These are phyloP conservation scores for Glycyrrhiza uralensis DNA, from an alignment of 306 rosid genomes.

Conservation along the genomic window DNA sequence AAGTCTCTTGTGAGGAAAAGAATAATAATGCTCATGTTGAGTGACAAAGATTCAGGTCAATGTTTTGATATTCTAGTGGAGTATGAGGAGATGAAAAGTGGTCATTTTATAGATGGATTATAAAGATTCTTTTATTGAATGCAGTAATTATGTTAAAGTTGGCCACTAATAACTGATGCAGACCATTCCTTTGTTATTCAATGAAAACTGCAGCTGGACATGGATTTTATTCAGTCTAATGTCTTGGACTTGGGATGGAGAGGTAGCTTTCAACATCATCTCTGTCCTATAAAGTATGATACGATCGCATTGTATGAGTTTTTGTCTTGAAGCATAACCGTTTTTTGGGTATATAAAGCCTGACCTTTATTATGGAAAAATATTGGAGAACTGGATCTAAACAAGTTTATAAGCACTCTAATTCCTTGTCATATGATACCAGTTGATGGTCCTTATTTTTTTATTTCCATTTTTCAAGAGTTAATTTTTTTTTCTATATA, in stretches of 20 bases:
- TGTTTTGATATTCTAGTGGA: background rate
- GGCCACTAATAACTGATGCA: conserved; percentile 21
- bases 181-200: conserved; percentile 28
- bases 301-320: background rate
- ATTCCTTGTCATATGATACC: background rate
- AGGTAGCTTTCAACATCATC: conserved; percentile 46
- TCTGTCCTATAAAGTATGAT: background rate
- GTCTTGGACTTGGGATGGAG: conserved; percentile 60
- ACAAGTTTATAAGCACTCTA: background rate
- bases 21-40: background rate
- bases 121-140: background rate
- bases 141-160: conserved; percentile 19
- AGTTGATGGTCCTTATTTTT: background rate
- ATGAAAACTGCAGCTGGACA: conserved; percentile 67
- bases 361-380: background rate
- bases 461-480: background rate
- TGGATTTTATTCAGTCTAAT: conserved; percentile 70
- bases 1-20: background rate
- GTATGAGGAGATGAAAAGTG: background rate
- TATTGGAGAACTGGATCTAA: background rate
- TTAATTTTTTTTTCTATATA: background rate
- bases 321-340: conserved; percentile 8
- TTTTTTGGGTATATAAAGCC: background rate
- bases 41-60: background rate
- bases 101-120: background rate